These are phyloP conservation scores for Panicum miliaceum DNA, from an alignment of 176 grass and related monocot species.

Conservation along the genomic window DNA sequence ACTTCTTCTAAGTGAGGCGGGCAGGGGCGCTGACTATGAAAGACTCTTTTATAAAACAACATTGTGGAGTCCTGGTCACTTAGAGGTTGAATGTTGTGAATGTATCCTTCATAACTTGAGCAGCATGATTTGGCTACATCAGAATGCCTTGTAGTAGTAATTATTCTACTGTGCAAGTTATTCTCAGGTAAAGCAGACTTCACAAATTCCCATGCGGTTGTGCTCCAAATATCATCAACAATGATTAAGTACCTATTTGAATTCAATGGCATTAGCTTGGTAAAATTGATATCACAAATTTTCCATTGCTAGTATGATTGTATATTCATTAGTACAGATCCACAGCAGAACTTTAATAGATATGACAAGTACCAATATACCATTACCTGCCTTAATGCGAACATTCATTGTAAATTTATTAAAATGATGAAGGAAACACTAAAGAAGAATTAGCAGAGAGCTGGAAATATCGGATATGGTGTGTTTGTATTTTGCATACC, in stretches of 20 bases:
- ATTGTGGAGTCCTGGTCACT: not conserved
- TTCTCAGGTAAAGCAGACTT: conserved; percentile 26
- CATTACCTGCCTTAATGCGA: not conserved
- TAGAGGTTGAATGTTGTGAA: conserved; percentile 25
- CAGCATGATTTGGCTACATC: conserved; percentile 19
- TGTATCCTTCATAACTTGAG: not conserved
- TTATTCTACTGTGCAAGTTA: conserved; percentile 1
- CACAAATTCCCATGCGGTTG: not conserved
- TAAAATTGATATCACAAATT: not conserved
- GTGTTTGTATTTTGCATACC: no score
- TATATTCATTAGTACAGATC: no score
- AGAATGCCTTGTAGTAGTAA: conserved; percentile 1
- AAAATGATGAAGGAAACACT: not conserved
- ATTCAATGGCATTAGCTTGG: not conserved
- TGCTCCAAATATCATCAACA: conserved; percentile 23
- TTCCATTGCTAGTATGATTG: not conserved
- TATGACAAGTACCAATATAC: not conserved
- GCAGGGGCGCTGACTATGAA: not conserved
- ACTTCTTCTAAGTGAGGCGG: conserved; percentile 4
- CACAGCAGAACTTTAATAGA: no score
- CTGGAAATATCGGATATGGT: no score
- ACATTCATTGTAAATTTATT: not conserved
- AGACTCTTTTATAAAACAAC: conserved; percentile 18
- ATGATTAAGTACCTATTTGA: conserved; percentile 11
- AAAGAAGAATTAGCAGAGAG: no score